Evolutionary conservation across 331 rosid species (phyloP).

Genomic region (Acacia pycnantha): DNA sequence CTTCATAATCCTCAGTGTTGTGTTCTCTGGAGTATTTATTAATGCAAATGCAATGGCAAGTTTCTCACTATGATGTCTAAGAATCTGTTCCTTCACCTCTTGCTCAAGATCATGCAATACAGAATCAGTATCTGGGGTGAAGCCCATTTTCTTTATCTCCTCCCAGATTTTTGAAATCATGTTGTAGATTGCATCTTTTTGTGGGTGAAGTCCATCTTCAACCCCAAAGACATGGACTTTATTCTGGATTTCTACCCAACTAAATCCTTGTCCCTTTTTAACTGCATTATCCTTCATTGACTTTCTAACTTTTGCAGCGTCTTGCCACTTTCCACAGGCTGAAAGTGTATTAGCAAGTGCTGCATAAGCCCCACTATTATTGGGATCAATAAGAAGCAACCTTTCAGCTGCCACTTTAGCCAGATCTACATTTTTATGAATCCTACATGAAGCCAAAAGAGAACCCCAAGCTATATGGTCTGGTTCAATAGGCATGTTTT

Average conservation of each 20-base stretch:
- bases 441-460: slow-evolving; percentile 72
- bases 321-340: slow-evolving; percentile 78
- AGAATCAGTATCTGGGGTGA: slow-evolving; percentile 60
- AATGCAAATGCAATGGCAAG: slow-evolving; percentile 77
- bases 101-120: slow-evolving; percentile 58
- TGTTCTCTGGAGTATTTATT: slow-evolving; percentile 61
- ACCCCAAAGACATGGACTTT: slow-evolving; percentile 77
- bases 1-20: slow-evolving; percentile 67
- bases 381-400: slow-evolving; percentile 76
- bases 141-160: slow-evolving; percentile 80
- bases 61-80: slow-evolving; percentile 79
- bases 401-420: slow-evolving; percentile 79
- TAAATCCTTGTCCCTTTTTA: slow-evolving; percentile 80
- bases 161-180: slow-evolving; percentile 67
- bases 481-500: slow-evolving; percentile 69
- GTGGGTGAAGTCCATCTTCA: slow-evolving; percentile 71
- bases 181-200: slow-evolving; percentile 62
- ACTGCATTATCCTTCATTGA: slow-evolving; percentile 81
- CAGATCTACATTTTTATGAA: slow-evolving; percentile 65
- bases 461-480: slow-evolving; percentile 87
- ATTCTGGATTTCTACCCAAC: slow-evolving; percentile 75
- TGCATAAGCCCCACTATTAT: slow-evolving; percentile 78
- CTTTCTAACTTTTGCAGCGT: slow-evolving; percentile 76
- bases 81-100: slow-evolving; percentile 61
- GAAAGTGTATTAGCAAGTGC: slow-evolving; percentile 79